Percentiles rank a stretch among this genome's conserved stretches.
Evolutionary conservation across 345 rosid genomes (phyloP).

Genomic region (Eucalyptus erythrocorys): DNA sequence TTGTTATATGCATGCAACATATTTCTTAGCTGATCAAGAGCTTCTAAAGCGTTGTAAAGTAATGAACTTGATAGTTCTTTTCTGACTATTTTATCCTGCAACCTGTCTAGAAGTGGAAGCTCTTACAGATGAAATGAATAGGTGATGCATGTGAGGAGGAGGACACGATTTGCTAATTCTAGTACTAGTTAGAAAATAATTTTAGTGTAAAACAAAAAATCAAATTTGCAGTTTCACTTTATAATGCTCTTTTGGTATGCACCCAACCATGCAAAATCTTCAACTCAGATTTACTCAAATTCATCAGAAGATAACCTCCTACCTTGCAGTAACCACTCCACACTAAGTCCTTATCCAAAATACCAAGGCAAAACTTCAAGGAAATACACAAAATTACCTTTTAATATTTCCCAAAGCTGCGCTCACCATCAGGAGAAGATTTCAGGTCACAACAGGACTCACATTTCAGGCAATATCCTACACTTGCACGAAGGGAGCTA

Average conservation of each 20-base stretch:
- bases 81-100: constrained; percentile 27
- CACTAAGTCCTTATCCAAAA: too few relatives aligned
- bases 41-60: constrained; percentile 38
- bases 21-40: constrained; percentile 29
- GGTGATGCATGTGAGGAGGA: not conserved
- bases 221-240: not conserved
- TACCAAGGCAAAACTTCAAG: too few relatives aligned
- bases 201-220: not conserved
- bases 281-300: too few relatives aligned
- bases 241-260: not conserved
- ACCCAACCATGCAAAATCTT: too few relatives aligned
- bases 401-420: too few relatives aligned
- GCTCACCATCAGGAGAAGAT: too few relatives aligned
- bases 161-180: not conserved
- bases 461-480: too few relatives aligned
- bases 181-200: not conserved
- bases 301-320: too few relatives aligned
- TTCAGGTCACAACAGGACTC: too few relatives aligned
- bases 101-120: not conserved
- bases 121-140: not conserved
- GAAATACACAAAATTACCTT: too few relatives aligned
- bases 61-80: constrained; percentile 11
- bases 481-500: too few relatives aligned
- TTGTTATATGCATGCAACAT: constrained; percentile 48
- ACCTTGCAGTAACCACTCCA: too few relatives aligned